Conservation (phyloP, 805 yeast genomes). For the Cyberlindnera amylophila region DNA sequence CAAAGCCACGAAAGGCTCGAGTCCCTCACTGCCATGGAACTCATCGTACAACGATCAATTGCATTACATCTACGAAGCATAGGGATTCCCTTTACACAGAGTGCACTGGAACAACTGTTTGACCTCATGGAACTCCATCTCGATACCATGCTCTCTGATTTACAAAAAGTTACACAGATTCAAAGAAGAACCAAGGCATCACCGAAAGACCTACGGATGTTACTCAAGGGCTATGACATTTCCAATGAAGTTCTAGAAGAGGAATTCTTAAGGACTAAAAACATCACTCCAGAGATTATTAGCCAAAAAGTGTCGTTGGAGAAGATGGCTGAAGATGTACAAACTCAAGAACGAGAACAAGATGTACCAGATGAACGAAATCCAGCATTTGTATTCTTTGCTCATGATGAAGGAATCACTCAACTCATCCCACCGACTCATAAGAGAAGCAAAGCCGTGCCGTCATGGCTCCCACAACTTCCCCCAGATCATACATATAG, state of each 20-base stretch:
- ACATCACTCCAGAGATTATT: conserved; percentile 14
- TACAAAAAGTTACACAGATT: conserved; percentile 50
- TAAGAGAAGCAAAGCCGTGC: conserved; percentile 45
- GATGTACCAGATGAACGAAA: conserved; percentile 32
- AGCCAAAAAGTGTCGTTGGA: conserved; percentile 16
- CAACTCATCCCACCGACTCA: conserved; percentile 52
- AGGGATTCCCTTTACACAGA: conserved; percentile 28
- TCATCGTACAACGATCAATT: conserved; percentile 31
- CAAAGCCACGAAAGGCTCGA: conserved; percentile 7
- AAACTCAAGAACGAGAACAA: conserved; percentile 8
- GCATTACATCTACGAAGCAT: conserved; percentile 34
- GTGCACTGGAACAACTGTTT: conserved; percentile 38
- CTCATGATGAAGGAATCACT: conserved; percentile 47
- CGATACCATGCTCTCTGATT: conserved; percentile 34
- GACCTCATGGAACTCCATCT: conserved; percentile 34
- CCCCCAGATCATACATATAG: conserved; percentile 94
- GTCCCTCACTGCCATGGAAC: conserved; percentile 28
- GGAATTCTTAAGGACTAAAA: conserved; percentile 30
- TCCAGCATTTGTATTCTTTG: conserved; percentile 51
- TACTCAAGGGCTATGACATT: conserved; percentile 42
- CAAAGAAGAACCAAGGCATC: conserved; percentile 61
- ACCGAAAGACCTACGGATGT: conserved; percentile 44
- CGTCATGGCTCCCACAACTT: conserved; percentile 76
- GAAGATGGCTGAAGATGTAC: conserved; percentile 13
- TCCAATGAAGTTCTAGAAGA: conserved; percentile 36